A percentile compares a stretch with the other conserved stretches of the same genome.
phyloP scores from a whole-genome alignment of 441 rosid genomes.

The Erodium trifolium region DNA sequence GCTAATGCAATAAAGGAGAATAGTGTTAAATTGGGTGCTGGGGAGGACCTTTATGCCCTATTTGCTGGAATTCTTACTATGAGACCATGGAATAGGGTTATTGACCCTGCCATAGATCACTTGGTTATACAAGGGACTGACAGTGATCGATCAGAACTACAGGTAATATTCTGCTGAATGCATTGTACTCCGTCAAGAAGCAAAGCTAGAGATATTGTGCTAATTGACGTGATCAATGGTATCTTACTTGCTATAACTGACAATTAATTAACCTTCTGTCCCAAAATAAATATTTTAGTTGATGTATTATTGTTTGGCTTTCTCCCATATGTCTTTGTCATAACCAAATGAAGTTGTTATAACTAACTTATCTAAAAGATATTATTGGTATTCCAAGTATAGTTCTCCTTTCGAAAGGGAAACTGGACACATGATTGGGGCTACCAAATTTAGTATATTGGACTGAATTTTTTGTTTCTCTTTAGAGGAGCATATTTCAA shows the following conservation, averaged over 20 bases:
- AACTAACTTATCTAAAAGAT: background rate
- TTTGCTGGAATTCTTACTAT: slow-evolving; percentile 88
- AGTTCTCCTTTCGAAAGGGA: background rate
- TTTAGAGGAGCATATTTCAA: slow-evolving; percentile 1
- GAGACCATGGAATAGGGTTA: slow-evolving; percentile 92
- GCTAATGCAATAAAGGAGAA: slow-evolving; percentile 75
- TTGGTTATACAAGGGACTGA: slow-evolving; percentile 68
- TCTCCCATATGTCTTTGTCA: background rate
- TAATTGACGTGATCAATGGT: background rate
- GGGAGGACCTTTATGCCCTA: slow-evolving; percentile 71
- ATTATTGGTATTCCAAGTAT: background rate
- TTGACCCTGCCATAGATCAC: slow-evolving; percentile 70
- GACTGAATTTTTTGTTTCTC: background rate
- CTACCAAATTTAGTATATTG: background rate
- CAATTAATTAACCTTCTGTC: background rate
- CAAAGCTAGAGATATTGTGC: background rate
- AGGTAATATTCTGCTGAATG: slow-evolving; percentile 33
- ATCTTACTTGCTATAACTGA: background rate
- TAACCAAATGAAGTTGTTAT: background rate
- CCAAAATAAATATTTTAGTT: background rate
- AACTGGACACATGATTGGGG: background rate
- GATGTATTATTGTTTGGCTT: background rate
- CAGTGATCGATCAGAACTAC: slow-evolving; percentile 67
- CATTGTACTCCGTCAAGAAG: background rate
- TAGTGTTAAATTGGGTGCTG: slow-evolving; percentile 80